Percentiles rank a stretch among this genome's conserved stretches.
phyloP scores from a whole-genome alignment of 768 basidiomycete species.

The Boletus subparvulus region DNA sequence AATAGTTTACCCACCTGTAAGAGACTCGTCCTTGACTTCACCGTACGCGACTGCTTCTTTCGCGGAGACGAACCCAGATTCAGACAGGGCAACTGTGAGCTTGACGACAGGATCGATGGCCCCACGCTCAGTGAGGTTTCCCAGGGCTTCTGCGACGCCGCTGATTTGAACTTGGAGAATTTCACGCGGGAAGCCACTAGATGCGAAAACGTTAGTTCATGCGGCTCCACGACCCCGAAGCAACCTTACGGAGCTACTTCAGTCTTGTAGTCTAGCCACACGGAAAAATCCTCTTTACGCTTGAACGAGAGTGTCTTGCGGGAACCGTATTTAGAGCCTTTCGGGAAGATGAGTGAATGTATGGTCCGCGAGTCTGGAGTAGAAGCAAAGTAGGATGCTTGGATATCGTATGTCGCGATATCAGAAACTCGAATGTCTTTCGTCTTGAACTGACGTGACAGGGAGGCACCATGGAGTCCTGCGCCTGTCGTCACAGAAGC shows the following conservation, averaged over 20 bases:
- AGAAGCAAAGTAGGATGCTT: constrained; percentile 74
- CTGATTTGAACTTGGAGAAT: constrained; percentile 71
- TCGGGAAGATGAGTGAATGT: constrained; percentile 72
- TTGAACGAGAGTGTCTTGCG: constrained; percentile 89
- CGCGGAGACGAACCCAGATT: constrained; percentile 83
- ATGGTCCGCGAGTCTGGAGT: constrained; percentile 59
- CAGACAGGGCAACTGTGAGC: constrained; percentile 77
- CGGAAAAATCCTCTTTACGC: constrained; percentile 76
- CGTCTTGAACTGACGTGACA: constrained; percentile 91
- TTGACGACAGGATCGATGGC: constrained; percentile 84
- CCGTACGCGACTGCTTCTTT: constrained; percentile 77
- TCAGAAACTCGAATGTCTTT: constrained; percentile 89
- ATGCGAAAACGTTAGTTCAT: constrained; percentile 1
- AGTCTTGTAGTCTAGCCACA: constrained; percentile 77
- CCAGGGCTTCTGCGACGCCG: constrained; percentile 74
- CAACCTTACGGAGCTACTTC: constrained; percentile 56
- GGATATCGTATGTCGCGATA: constrained; percentile 68
- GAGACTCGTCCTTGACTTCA: constrained; percentile 77
- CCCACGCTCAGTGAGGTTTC: constrained; percentile 81
- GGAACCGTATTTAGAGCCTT: constrained; percentile 70
- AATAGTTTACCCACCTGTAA: constrained; percentile 52
- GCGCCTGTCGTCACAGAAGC: constrained; percentile 47
- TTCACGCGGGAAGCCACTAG: constrained; percentile 68
- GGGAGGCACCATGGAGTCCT: constrained; percentile 85
- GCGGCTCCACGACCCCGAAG: not conserved